Conservation (phyloP, 2,329 filamentous ascomycete genomes). For the Ophiosphaerella herpotricha region DNA sequence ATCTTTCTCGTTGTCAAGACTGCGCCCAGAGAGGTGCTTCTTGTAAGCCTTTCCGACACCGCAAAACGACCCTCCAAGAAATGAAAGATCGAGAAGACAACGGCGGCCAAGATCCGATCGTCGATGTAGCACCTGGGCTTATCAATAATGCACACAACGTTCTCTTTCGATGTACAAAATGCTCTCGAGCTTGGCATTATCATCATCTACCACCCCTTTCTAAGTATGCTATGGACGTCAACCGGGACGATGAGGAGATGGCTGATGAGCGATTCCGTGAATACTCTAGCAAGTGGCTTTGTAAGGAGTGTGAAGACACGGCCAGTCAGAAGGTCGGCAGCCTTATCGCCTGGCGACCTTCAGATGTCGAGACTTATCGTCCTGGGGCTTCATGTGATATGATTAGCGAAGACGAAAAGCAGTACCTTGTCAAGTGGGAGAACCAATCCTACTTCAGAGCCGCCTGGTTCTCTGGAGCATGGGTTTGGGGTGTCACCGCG, state of each 20-base stretch:
- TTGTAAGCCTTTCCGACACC: conserved; percentile 75
- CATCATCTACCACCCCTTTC: conserved; percentile 72
- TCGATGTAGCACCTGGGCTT: conserved; percentile 62
- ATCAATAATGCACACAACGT: conserved; percentile 78
- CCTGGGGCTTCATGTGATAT: conserved; percentile 58
- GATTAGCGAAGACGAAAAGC: conserved; percentile 76
- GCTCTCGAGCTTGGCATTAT: conserved; percentile 80
- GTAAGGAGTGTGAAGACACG: conserved; percentile 72
- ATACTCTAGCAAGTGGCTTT: conserved; percentile 77
- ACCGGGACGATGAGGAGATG: conserved; percentile 54
- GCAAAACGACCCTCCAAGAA: conserved; percentile 77
- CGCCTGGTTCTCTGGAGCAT: conserved; percentile 84
- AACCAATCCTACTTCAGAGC: conserved; percentile 79
- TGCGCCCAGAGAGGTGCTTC: conserved; percentile 70
- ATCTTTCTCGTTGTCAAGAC: conserved; percentile 70
- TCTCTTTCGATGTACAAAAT: conserved; percentile 80
- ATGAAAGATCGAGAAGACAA: conserved; percentile 83
- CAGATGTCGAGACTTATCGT: conserved; percentile 60
- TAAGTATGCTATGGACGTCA: conserved; percentile 49
- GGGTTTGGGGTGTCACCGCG: conserved; percentile 76
- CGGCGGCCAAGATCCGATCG: conserved; percentile 75
- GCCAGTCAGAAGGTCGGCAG: conserved; percentile 68
- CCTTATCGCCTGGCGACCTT: conserved; percentile 88
- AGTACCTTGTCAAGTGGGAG: conserved; percentile 92
- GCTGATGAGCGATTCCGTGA: conserved; percentile 69